These are phyloP conservation scores for Pythium periplocum DNA, from an alignment of 352 stramenopile species.

Conservation along the genomic window DNA sequence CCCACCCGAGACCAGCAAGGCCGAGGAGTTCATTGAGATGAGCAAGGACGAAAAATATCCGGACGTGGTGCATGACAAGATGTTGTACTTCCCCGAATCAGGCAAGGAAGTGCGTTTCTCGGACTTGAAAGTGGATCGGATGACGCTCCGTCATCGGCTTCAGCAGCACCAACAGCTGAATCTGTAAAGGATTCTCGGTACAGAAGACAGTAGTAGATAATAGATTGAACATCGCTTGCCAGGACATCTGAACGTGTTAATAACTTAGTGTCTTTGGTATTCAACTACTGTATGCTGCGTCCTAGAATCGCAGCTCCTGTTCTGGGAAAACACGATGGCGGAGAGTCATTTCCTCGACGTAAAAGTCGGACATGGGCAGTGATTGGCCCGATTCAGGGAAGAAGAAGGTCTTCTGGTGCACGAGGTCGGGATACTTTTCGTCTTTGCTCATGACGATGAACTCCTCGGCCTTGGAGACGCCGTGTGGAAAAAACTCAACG, in stretches of 20 bases:
- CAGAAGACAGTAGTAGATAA: too few relatives aligned
- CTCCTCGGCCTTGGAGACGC: constrained; percentile 1
- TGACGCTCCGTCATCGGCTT: neutral
- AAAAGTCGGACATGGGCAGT: constrained; percentile 5
- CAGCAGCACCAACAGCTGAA: too few relatives aligned
- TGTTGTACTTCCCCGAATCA: neutral
- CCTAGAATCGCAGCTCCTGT: neutral
- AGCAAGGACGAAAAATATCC: neutral
- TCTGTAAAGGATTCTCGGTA: too few relatives aligned
- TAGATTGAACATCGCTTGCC: too few relatives aligned
- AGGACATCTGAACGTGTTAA: too few relatives aligned
- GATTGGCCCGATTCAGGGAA: constrained; percentile 8
- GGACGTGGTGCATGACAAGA: neutral
- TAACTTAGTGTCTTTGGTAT: too few relatives aligned
- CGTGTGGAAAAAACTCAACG: constrained; percentile 6
- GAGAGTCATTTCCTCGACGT: constrained; percentile 4
- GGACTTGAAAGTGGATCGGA: constrained; percentile 3
- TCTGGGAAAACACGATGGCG: neutral
- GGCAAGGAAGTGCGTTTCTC: neutral
- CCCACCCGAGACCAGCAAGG: constrained; percentile 1
- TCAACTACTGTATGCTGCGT: too few relatives aligned
- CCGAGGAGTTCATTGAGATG: constrained; percentile 7
- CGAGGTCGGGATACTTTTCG: constrained; percentile 3
- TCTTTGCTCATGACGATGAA: constrained; percentile 3
- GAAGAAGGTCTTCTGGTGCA: constrained; percentile 5